Evolutionary conservation across 495 filamentous ascomycete species (phyloP).

Genomic region (Pyrenula aspistea): DNA sequence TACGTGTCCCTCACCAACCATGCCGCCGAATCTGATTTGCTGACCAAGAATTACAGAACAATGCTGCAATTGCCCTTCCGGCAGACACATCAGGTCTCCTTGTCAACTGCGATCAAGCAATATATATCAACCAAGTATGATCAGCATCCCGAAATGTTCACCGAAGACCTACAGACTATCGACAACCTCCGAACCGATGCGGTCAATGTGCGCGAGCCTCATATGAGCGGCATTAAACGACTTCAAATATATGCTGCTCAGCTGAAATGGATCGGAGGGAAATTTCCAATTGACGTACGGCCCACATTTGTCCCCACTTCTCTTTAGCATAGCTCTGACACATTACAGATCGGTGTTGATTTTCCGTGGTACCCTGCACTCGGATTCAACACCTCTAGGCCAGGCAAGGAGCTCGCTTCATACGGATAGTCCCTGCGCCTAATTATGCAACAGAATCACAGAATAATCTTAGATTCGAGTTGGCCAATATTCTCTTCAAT

Average conservation of each 20-base stretch:
- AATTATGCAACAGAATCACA: conserved; percentile 43
- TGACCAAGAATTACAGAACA: conserved; percentile 19
- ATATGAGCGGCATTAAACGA: conserved; percentile 79
- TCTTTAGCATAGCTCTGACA: too few relatives aligned
- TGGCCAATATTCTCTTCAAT: conserved; percentile 88
- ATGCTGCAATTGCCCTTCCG: conserved; percentile 73
- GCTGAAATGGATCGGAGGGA: conserved; percentile 85
- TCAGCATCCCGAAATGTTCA: conserved; percentile 97
- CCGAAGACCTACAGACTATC: conserved; percentile 75
- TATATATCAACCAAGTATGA: conserved; percentile 99
- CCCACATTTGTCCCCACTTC: too few relatives aligned
- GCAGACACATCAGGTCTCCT: conserved; percentile 59
- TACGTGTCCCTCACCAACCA: conserved; percentile 13
- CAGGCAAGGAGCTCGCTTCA: conserved; percentile 30
- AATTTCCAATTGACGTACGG: conserved; percentile 95
- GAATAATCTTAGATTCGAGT: conserved; percentile 90
- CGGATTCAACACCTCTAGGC: conserved; percentile 74
- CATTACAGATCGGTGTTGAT: conserved; percentile 87
- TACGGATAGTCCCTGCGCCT: not conserved
- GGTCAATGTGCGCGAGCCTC: conserved; percentile 76
- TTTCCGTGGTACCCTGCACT: conserved; percentile 93
- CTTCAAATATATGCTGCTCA: conserved; percentile 83
- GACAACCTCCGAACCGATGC: conserved; percentile 73
- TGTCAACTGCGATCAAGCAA: conserved; percentile 76
- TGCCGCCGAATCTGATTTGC: not conserved